Base-by-base conservation (phyloP, 768 basidiomycete species). In the Phanerochaete carnosa region DNA sequence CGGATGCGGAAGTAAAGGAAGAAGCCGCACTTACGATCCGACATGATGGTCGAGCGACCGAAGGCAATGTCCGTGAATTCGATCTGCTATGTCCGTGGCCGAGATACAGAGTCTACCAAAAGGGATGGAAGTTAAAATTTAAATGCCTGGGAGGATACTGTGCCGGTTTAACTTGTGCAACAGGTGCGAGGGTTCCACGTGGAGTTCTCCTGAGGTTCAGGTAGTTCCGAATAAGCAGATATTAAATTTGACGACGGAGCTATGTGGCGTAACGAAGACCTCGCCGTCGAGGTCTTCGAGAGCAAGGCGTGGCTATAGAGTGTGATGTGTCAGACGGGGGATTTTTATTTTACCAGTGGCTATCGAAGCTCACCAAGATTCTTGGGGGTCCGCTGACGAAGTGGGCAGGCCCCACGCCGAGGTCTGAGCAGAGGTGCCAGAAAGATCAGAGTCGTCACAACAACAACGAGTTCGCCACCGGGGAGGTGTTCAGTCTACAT, bases 241-340 rank as follows among this genome's bases (percentile, higher is more conserved):
- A 58, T 69, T 72, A 68, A 73, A 74, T 55, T 70, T 67, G 29
- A 53, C 47, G 52, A 72, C 61, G 13, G 73, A 69, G n/a, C 70
- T 68, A 3, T 71, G 64, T 55, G 71, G 55, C 53, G 71, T 70
- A 28, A 73, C 58, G 35, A 68, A 59, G 13, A 52, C 25, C 28
- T 60, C 57, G 29, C 35, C n/a, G 33, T 62, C 23, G 55, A 72
- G 65, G 46, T 62, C 53, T 62, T 35, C 33, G 33, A 74, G 16
- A 74, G 67, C 28, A 74, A 60, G 3, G 65, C 67, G 61, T 73
- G 73, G 23, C 73, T 73, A 53, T 15, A 19, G 39, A 43, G 39
- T 19, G 39, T 43, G 39, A 43, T 43, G 39, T 19, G 39, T 9
- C 39, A 43, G 19, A 4, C 11, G 19, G 4, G 16, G 39, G 11